These are phyloP conservation scores for Yarrowia hollandica DNA, from an alignment of 805 yeast genomes.

Conservation along the genomic window DNA sequence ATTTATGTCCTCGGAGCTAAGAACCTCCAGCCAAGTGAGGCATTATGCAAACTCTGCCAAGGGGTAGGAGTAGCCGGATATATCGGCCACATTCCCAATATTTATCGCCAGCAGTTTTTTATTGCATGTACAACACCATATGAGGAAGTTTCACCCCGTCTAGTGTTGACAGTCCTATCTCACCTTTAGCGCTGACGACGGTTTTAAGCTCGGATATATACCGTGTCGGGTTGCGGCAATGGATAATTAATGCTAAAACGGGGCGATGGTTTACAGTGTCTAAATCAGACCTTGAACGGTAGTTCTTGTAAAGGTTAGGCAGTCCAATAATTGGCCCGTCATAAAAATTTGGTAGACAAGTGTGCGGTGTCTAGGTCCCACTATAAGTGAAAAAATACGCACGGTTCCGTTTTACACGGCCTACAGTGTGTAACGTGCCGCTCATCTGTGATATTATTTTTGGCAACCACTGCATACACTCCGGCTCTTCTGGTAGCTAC, in stretches of 20 bases:
- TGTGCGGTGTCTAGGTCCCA: too few species aligned
- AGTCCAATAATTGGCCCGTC: too few species aligned
- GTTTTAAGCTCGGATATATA: slow-evolving; percentile 15
- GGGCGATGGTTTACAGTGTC: too few species aligned
- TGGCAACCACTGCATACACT: not conserved
- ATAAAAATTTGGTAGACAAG: too few species aligned
- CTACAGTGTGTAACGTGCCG: too few species aligned
- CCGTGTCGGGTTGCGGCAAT: slow-evolving; percentile 22
- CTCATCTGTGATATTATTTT: too few species aligned
- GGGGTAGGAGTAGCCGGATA: not conserved
- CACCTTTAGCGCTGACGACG: not conserved
- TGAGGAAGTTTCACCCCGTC: too few species aligned
- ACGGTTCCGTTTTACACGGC: too few species aligned
- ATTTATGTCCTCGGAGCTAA: slow-evolving; percentile 24
- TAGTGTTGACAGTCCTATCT: not conserved
- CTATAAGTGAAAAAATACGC: too few species aligned
- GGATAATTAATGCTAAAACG: slow-evolving; percentile 13
- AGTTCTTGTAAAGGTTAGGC: too few species aligned
- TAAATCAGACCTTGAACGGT: too few species aligned
- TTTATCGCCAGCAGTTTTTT: not conserved
- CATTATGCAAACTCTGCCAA: not conserved
- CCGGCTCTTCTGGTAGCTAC: too few species aligned
- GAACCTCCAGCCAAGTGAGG: not conserved
- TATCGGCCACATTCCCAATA: not conserved
- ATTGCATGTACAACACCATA: not conserved